Conservation (phyloP, 2,329 filamentous ascomycete species). For the Cladosporium sp. region DNA sequence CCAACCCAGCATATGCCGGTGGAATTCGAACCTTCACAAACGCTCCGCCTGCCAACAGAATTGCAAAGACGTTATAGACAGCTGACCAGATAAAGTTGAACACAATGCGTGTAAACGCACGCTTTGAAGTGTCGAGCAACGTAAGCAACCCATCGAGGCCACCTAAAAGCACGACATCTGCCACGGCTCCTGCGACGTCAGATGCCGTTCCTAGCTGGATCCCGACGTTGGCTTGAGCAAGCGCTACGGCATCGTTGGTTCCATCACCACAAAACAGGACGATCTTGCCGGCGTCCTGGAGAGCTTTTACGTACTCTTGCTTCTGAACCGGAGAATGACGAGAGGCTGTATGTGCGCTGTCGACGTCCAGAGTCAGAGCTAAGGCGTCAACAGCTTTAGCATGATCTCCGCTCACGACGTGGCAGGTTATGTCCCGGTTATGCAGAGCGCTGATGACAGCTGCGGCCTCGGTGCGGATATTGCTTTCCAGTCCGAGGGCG, state of each 20-base stretch:
- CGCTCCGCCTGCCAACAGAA: conserved; percentile 63
- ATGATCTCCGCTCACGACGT: conserved; percentile 57
- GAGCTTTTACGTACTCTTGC: conserved; percentile 44
- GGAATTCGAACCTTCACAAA: conserved; percentile 55
- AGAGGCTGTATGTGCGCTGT: conserved; percentile 37
- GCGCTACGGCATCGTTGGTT: conserved; percentile 71
- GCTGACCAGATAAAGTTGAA: conserved; percentile 70
- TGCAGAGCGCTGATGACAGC: conserved; percentile 50
- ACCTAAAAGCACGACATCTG: conserved; percentile 63
- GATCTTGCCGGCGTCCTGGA: conserved; percentile 19
- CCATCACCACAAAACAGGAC: conserved; percentile 74
- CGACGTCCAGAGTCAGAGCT: conserved; percentile 43
- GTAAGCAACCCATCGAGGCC: conserved; percentile 53
- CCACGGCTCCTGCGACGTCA: conserved; percentile 63
- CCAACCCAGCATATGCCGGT: conserved; percentile 63
- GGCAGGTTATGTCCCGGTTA: conserved; percentile 45
- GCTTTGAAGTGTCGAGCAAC: conserved; percentile 51
- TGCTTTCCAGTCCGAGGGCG: conserved; percentile 49
- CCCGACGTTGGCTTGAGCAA: conserved; percentile 67
- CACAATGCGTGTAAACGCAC: conserved; percentile 38
- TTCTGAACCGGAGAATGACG: conserved; percentile 53
- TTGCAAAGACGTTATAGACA: conserved; percentile 65
- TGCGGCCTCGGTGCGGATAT: conserved; percentile 47
- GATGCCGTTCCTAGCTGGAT: conserved; percentile 61
- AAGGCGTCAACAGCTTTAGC: conserved; percentile 44